Percentiles rank a stretch among this genome's conserved stretches.
phyloP scores from a whole-genome alignment of 768 basidiomycete genomes.

The Dacryopinax spathularia region DNA sequence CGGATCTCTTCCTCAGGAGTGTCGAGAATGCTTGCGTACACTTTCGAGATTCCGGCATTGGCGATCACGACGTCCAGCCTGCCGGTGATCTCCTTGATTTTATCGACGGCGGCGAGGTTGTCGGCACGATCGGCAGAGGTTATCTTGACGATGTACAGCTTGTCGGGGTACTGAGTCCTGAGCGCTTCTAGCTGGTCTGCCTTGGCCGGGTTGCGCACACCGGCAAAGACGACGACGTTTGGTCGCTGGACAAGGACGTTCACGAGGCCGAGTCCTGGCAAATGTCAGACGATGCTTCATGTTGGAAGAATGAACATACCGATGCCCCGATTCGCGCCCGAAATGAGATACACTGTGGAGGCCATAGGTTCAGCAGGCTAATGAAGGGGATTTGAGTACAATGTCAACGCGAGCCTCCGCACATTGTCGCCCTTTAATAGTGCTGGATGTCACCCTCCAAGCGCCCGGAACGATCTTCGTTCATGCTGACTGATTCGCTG shows the following conservation, averaged over 20 bases:
- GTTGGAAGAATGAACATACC: background rate
- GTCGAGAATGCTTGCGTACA: no score
- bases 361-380: background rate
- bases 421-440: no score
- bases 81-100: slow-evolving; percentile 10
- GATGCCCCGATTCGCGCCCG: slow-evolving; percentile 14
- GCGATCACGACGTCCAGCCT: slow-evolving; percentile 15
- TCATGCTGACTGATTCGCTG: no score
- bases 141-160: slow-evolving; percentile 12
- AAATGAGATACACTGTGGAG: slow-evolving; percentile 6
- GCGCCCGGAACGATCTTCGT: no score
- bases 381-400: no score
- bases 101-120: slow-evolving; percentile 7
- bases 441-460: no score
- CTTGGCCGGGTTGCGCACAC: slow-evolving; percentile 9
- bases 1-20: no score
- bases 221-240: slow-evolving; percentile 12
- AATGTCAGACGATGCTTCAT: background rate
- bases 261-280: slow-evolving; percentile 7
- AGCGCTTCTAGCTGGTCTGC: slow-evolving; percentile 6
- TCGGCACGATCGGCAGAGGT: slow-evolving; percentile 8
- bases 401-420: no score
- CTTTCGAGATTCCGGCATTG: slow-evolving; percentile 12
- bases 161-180: background rate
- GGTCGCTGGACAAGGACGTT: background rate